Percentiles rank a stretch among this genome's conserved stretches.
Evolutionary conservation across 1,284 basidiomycete genomes (phyloP).

Genomic region (Anthracocystis setariae): DNA sequence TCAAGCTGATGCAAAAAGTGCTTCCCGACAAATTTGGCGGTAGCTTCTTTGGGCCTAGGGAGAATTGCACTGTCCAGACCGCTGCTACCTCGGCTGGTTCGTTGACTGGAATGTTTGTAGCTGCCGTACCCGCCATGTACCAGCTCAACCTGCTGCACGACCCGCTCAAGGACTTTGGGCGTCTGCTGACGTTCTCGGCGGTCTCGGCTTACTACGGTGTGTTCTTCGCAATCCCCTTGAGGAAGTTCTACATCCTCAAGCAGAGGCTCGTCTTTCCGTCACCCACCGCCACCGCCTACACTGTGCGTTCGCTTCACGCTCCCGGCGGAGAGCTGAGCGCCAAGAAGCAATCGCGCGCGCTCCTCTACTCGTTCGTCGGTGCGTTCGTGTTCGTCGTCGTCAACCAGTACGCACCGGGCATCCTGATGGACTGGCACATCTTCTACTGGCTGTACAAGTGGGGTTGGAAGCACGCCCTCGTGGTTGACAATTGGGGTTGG

Average conservation of each 20-base stretch:
- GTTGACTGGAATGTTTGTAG: conserved; percentile 74
- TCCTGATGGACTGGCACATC: conserved; percentile 77
- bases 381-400: conserved; percentile 74
- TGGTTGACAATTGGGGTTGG: conserved; percentile 72
- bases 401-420: conserved; percentile 74
- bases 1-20: conserved; percentile 74
- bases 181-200: conserved; percentile 72
- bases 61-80: conserved; percentile 71
- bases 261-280: conserved; percentile 78
- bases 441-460: conserved; percentile 73
- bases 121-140: conserved; percentile 77
- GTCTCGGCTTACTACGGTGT: conserved; percentile 76
- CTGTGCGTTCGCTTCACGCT: conserved; percentile 75
- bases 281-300: conserved; percentile 77
- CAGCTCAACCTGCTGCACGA: conserved; percentile 67
- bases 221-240: conserved; percentile 76
- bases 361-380: conserved; percentile 71
- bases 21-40: conserved; percentile 72
- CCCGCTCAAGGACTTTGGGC: conserved; percentile 54
- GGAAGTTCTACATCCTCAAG: conserved; percentile 76
- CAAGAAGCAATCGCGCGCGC: conserved; percentile 73
- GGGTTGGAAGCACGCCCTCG: conserved; percentile 75
- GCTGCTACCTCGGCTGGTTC: conserved; percentile 58
- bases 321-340: conserved; percentile 68
- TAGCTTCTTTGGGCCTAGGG: conserved; percentile 76